These are phyloP conservation scores for Otatea glauca DNA, from an alignment of 176 grass and related monocot genomes.

Conservation along the genomic window DNA sequence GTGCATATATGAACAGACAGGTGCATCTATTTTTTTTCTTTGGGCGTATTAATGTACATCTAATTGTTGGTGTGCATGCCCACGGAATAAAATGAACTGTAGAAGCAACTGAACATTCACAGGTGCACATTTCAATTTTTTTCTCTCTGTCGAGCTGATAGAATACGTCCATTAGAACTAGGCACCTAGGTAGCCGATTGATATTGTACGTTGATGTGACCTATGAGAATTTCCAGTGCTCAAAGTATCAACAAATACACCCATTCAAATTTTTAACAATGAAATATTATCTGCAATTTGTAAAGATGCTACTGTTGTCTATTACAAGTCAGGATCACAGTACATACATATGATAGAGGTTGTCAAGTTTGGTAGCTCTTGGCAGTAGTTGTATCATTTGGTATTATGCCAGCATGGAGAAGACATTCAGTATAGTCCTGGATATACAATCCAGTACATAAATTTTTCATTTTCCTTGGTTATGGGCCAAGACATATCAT, in stretches of 20 bases:
- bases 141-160: neutral
- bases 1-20: neutral
- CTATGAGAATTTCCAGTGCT: neutral
- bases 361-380: too few relatives aligned
- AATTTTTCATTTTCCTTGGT: too few relatives aligned
- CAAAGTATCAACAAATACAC: neutral
- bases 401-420: too few relatives aligned
- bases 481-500: too few relatives aligned
- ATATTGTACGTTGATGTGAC: neutral
- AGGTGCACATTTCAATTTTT: neutral
- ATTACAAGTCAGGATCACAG: neutral
- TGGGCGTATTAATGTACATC: neutral
- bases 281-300: constrained; percentile 9
- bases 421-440: too few relatives aligned
- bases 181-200: neutral
- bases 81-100: constrained; percentile 8
- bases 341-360: neutral
- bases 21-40: neutral
- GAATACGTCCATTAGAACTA: constrained; percentile 7
- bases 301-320: neutral
- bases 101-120: neutral
- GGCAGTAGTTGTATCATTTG: too few relatives aligned
- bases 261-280: neutral
- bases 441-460: too few relatives aligned
- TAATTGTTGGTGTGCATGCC: neutral